Base-by-base conservation (phyloP, 164 flowering plant species). In the Aristolochia contorta region DNA sequence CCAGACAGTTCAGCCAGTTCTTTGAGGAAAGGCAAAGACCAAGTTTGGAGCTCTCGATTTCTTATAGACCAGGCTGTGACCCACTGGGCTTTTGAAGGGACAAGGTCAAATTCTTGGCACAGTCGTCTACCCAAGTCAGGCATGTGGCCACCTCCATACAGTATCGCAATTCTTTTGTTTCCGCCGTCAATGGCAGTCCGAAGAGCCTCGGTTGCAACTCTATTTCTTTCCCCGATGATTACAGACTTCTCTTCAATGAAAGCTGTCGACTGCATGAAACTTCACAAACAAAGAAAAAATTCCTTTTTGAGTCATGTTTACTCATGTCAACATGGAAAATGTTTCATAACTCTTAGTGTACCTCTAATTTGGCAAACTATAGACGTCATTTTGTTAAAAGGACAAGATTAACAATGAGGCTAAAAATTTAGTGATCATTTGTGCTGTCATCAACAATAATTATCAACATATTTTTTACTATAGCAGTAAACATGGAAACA, bases 131-230 rank as follows among this genome's bases (percentile, higher is more conserved):
- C 96, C 69, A 92, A 62, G 68, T 89, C 98, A 1, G 98, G 98
- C 98, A 92, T 92, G 80, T 89, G 98, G n/a, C 98, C 98, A 25
- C 96, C 90, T 1, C 98, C 98, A 57, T 92, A 92, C 8, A 92
- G 71, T 25, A 92, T 71, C 10, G 96, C 98, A 54, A 92, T 87
- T 73, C 61, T 83, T 20, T 81, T 86, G 70, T 81, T 71, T 16
- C 98, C 96, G 12, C 77, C 80, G 1, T 77, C 74, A 0, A 92
- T 79, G 32, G 96, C 91, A 59, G 70, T 77, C 59, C 61, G 65
- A 54, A 92, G 78, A 24, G 86, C 90, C 56, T 82, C 90, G 0
- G 63, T 59, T n/a, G 96, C 98, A 45, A 82, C 96, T 76, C 64
- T 79, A 80, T 92, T 92, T 65, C 98, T 83, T 79, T 89, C 98